Evolutionary conservation across 1,139 yeast genomes (phyloP).

Genomic region (Magnusiomyces paraingens): DNA sequence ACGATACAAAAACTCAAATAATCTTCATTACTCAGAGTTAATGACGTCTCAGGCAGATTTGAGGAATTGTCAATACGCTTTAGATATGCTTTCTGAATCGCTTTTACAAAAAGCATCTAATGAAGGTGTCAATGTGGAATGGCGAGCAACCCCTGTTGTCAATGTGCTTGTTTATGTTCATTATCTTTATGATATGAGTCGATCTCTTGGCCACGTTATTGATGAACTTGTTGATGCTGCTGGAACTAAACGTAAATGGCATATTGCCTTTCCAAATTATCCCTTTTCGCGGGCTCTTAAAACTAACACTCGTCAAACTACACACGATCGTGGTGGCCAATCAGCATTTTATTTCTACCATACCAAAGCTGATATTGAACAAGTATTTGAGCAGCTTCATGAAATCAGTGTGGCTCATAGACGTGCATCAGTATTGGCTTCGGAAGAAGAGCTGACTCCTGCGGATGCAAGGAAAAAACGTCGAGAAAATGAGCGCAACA

Average conservation of each 20-base stretch:
- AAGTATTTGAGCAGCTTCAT: constrained; percentile 39
- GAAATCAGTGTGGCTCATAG: constrained; percentile 39
- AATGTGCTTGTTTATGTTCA: constrained; percentile 16
- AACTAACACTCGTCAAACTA: constrained; percentile 38
- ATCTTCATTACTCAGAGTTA: neutral
- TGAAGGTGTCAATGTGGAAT: neutral
- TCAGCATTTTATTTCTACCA: constrained; percentile 40
- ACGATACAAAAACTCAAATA: too few relatives aligned
- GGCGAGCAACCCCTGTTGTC: constrained; percentile 4
- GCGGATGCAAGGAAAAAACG: constrained; percentile 1
- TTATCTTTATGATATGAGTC: constrained; percentile 16
- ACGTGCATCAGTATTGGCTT: constrained; percentile 9
- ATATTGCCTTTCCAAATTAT: constrained; percentile 34
- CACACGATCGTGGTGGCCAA: constrained; percentile 44
- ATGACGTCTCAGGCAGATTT: neutral
- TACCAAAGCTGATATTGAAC: constrained; percentile 42
- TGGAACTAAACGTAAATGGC: constrained; percentile 27
- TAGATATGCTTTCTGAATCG: neutral
- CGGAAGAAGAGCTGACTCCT: neutral
- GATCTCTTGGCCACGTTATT: constrained; percentile 14
- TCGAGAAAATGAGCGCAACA: neutral
- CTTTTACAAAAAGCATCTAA: neutral
- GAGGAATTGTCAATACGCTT: neutral
- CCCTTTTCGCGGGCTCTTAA: constrained; percentile 38
- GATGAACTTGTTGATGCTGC: constrained; percentile 17